A percentile compares a stretch with the other conserved stretches of the same genome.
Conservation (phyloP, 352 stramenopile species). For the Pythium volutum region DNA sequence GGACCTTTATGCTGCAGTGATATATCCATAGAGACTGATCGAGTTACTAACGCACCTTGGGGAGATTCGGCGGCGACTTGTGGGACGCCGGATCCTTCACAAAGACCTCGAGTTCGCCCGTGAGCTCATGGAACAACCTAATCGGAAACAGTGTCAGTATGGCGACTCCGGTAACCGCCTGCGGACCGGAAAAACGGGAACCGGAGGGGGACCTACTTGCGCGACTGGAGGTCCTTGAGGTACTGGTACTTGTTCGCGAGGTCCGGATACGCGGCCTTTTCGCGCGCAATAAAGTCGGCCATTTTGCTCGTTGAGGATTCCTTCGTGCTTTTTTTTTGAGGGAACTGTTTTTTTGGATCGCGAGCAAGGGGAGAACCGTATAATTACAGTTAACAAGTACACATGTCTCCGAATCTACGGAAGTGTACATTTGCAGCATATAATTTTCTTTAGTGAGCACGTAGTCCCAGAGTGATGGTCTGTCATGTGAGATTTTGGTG, state of each 20-base stretch:
- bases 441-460: no score
- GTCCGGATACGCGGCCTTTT: conserved; percentile 89
- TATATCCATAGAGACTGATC: no score
- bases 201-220: conserved; percentile 64
- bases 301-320: conserved; percentile 5
- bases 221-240: conserved; percentile 87
- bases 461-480: neutral
- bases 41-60: conserved; percentile 35
- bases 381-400: neutral
- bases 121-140: conserved; percentile 98
- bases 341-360: conserved; percentile 16
- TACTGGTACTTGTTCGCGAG: conserved; percentile 90
- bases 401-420: neutral
- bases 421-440: neutral
- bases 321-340: conserved; percentile 1
- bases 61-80: conserved; percentile 55
- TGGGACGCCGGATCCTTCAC: conserved; percentile 75
- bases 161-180: neutral
- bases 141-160: neutral
- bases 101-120: conserved; percentile 90
- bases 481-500: neutral
- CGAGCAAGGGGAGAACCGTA: conserved; percentile 2
- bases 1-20: no score
- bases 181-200: no score
- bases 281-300: conserved; percentile 81